These are phyloP conservation scores for Salvia miltiorrhiza DNA, from an alignment of 257 asterid genomes.

Conservation along the genomic window DNA sequence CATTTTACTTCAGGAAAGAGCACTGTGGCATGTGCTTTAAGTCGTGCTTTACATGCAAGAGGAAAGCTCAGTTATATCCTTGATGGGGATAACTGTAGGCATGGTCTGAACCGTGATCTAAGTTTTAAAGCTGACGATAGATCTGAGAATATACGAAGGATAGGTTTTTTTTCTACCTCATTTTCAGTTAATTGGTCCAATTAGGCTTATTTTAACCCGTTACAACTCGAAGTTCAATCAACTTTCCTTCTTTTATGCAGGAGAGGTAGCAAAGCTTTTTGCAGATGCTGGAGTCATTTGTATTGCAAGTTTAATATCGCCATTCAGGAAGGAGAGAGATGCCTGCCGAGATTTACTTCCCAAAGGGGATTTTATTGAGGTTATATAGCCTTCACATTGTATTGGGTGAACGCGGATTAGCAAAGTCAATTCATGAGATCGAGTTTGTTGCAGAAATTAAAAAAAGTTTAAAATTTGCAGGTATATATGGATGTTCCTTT, in stretches of 20 bases:
- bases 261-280: slow-evolving; percentile 98
- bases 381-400: slow-evolving; percentile 21
- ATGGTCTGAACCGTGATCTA: slow-evolving; percentile 86
- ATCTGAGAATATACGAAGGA: slow-evolving; percentile 91
- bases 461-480: slow-evolving; percentile 36
- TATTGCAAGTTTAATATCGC: slow-evolving; percentile 96
- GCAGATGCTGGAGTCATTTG: slow-evolving; percentile 97
- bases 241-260: slow-evolving; percentile 33
- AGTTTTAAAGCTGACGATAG: slow-evolving; percentile 92
- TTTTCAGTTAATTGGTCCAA: slow-evolving; percentile 29
- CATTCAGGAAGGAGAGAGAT: slow-evolving; percentile 91
- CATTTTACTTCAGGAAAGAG: slow-evolving; percentile 69
- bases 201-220: neutral
- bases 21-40: slow-evolving; percentile 89
- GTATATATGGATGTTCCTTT: slow-evolving; percentile 94
- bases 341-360: slow-evolving; percentile 83
- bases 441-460: slow-evolving; percentile 4
- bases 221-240: neutral
- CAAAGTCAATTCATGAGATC: neutral
- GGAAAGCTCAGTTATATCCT: slow-evolving; percentile 88
- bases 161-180: slow-evolving; percentile 53
- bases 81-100: slow-evolving; percentile 98
- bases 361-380: slow-evolving; percentile 93
- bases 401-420: neutral
- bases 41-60: slow-evolving; percentile 74